phyloP scores from a whole-genome alignment of 2,329 filamentous ascomycete species.

The Epichloe sibirici region DNA sequence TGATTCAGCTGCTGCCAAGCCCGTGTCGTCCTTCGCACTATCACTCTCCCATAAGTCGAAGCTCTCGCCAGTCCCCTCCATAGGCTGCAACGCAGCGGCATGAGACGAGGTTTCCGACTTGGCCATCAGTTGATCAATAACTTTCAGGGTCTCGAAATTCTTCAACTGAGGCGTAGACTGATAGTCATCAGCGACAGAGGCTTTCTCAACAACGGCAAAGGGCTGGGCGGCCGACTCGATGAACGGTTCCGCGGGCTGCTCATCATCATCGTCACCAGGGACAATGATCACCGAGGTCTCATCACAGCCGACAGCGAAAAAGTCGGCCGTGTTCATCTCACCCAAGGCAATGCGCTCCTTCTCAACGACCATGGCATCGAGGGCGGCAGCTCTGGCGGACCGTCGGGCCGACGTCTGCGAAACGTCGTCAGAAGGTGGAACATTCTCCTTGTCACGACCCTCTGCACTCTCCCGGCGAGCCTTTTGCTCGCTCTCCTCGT shows the following conservation, averaged over 20 bases:
- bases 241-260: constrained; percentile 13
- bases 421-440: constrained; percentile 59
- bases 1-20: constrained; percentile 17
- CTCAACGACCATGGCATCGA: constrained; percentile 48
- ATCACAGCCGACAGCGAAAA: constrained; percentile 54
- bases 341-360: constrained; percentile 52
- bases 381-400: constrained; percentile 13
- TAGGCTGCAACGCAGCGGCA: constrained; percentile 37
- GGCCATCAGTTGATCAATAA: constrained; percentile 26
- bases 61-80: constrained; percentile 46
- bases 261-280: constrained; percentile 44
- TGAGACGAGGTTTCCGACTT: constrained; percentile 26
- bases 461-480: constrained; percentile 40
- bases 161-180: constrained; percentile 11
- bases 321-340: constrained; percentile 56
- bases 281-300: constrained; percentile 49
- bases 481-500: constrained; percentile 59
- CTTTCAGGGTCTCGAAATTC: constrained; percentile 8
- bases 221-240: background rate
- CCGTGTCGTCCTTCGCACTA: constrained; percentile 47
- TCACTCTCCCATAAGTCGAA: constrained; percentile 63
- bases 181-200: constrained; percentile 8
- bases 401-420: constrained; percentile 40
- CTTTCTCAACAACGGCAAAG: constrained; percentile 1
- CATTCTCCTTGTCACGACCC: constrained; percentile 79